These are phyloP conservation scores for Scedosporium dehoogii DNA, from an alignment of 2,329 filamentous ascomycete genomes.

Conservation along the genomic window DNA sequence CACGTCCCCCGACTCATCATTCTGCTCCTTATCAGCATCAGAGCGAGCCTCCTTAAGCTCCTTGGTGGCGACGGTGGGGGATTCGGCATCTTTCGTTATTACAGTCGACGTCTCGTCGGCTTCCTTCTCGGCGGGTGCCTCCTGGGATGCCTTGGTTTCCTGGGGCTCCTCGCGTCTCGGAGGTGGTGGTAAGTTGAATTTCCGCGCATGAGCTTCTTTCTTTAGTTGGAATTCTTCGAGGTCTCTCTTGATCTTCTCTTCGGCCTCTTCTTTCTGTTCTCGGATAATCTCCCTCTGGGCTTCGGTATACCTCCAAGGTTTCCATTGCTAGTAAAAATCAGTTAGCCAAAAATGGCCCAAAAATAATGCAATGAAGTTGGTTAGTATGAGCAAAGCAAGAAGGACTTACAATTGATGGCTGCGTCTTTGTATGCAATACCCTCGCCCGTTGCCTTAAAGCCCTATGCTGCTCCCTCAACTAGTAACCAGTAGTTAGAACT, in stretches of 20 bases:
- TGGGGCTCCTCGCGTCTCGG: not conserved
- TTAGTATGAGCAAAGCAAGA: slow-evolving; percentile 1
- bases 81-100: slow-evolving; percentile 4
- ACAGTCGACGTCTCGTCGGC: slow-evolving; percentile 3
- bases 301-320: slow-evolving; percentile 65
- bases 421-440: slow-evolving; percentile 60
- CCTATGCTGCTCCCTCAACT: slow-evolving; percentile 68
- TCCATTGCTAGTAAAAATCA: slow-evolving; percentile 58
- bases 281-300: slow-evolving; percentile 63
- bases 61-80: slow-evolving; percentile 7
- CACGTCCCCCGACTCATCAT: slow-evolving; percentile 67
- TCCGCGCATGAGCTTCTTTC: slow-evolving; percentile 27
- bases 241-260: slow-evolving; percentile 56
- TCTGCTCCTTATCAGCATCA: slow-evolving; percentile 30
- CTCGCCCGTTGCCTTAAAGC: slow-evolving; percentile 63
- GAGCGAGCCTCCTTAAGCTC: slow-evolving; percentile 7
- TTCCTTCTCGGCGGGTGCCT: not conserved
- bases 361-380: not conserved
- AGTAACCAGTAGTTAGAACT: not conserved
- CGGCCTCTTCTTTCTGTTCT: slow-evolving; percentile 56
- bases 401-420: slow-evolving; percentile 62
- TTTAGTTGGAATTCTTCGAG: slow-evolving; percentile 47
- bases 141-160: not conserved
- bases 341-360: not conserved
- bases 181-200: slow-evolving; percentile 13